These are phyloP conservation scores for Tricholoma sp. DNA, from an alignment of 768 basidiomycete genomes.

Conservation along the genomic window DNA sequence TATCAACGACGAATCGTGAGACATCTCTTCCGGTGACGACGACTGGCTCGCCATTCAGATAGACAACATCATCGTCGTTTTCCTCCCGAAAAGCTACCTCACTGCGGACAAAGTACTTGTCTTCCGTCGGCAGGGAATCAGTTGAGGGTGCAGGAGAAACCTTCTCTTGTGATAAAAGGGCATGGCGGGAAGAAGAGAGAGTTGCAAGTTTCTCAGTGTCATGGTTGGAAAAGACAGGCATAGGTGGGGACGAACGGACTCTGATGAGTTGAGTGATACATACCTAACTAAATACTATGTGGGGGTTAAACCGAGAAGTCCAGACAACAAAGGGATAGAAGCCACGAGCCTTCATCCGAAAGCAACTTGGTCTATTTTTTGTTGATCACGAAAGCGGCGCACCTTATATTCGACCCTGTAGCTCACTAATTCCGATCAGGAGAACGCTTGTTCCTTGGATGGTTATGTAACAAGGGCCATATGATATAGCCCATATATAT, in stretches of 20 bases:
- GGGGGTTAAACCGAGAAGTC: neutral
- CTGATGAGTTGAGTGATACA: neutral
- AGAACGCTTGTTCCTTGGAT: neutral
- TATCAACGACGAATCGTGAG: conserved; percentile 49
- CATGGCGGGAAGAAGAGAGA: neutral
- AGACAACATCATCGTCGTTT: conserved; percentile 24
- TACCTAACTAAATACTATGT: neutral
- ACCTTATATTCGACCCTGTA: neutral
- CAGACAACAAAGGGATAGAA: neutral
- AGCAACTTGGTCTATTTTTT: neutral
- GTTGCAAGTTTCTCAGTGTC: neutral
- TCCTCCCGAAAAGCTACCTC: conserved; percentile 6
- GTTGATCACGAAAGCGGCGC: neutral
- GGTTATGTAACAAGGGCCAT: too few species aligned
- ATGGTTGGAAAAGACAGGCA: neutral
- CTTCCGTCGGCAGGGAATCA: neutral
- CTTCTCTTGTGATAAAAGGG: neutral
- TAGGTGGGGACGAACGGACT: neutral
- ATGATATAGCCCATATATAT: too few species aligned
- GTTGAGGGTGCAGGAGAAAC: neutral
- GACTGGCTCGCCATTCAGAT: conserved; percentile 35
- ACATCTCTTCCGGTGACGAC: conserved; percentile 44
- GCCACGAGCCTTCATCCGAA: neutral
- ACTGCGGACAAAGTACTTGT: neutral
- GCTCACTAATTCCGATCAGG: neutral